Base-by-base conservation (phyloP, 2,329 filamentous ascomycete genomes). In the Clarireedia sp. region DNA sequence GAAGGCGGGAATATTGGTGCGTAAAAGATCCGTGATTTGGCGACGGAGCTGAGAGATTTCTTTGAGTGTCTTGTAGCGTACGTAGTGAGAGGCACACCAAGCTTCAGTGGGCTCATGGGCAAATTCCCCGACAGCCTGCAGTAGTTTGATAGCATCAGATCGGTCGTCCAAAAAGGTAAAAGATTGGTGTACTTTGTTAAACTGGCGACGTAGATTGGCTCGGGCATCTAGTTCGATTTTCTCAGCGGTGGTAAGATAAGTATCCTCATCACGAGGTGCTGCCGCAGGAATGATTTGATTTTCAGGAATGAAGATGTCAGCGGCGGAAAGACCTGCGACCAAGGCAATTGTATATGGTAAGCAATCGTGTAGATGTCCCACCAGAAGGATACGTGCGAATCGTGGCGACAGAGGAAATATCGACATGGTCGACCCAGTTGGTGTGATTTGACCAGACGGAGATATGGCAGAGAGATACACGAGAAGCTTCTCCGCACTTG, bases 401-500 rank as follows among this genome's bases (percentile, higher is more conserved):
- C 94, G 83, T 17, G 94, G 95, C 26, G 89, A 90, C 14, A 99
- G 77, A 3, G 94, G 94, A 68, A 96, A 97, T 23, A 89, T 78
- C 5, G 90, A 89, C 73, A 99, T 86, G 51, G 90, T 87, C 37
- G 81, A 81, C 17, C 94, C 94, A 17, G 95, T 83, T 60, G 82
- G 79, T 0, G 92, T 96, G 17, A 96, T 85, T 63, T 86, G 81
- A 0, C 90, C 89, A 9, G 79, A 77, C 0, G 79, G 63, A 10
- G 83, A 82, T 33, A 97, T 76, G 1, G 92, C 94, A 0, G 89
- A 89, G 3, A 99, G 79, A 68, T 96, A 95, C 47, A 81, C 85
- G 8, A 99, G 77, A 7, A 96, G 77, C 66, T 86, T 90, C 72
- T 99, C 94, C 0, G 94, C 90, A 67, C 87, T 89, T 48, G 82